Percentiles rank a stretch among this genome's conserved stretches.
phyloP scores from a whole-genome alignment of 2,329 filamentous ascomycete genomes.

The Boeremia lycopersici region DNA sequence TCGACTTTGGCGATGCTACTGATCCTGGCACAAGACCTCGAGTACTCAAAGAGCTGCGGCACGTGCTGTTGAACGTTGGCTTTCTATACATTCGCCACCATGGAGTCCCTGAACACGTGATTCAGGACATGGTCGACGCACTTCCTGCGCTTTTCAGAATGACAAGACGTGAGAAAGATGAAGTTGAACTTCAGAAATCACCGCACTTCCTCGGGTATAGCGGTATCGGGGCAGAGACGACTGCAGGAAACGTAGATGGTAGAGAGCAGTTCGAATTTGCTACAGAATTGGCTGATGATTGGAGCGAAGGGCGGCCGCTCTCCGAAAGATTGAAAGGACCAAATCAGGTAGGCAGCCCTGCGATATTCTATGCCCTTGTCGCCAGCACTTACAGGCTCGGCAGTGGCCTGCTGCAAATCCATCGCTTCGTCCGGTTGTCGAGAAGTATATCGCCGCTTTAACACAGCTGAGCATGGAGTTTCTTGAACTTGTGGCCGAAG shows the following conservation, averaged over 20 bases:
- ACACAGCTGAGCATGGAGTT: background rate
- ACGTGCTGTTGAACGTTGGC: background rate
- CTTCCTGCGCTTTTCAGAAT: slow-evolving; percentile 43
- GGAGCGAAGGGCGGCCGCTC: background rate
- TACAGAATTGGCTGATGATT: slow-evolving; percentile 38
- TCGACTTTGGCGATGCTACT: background rate
- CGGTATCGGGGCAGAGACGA: slow-evolving; percentile 60
- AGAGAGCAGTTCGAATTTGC: slow-evolving; percentile 67
- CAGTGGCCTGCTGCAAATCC: background rate
- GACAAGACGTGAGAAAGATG: slow-evolving; percentile 5
- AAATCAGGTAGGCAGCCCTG: background rate
- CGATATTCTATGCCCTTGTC: no score
- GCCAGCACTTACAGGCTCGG: background rate
- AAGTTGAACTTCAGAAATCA: slow-evolving; percentile 49
- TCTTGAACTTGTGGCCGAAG: slow-evolving; percentile 13
- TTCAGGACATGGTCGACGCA: background rate
- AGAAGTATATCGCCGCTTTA: background rate
- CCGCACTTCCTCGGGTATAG: slow-evolving; percentile 68
- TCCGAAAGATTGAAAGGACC: background rate
- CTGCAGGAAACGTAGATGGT: slow-evolving; percentile 57
- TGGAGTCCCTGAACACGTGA: background rate
- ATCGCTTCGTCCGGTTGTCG: background rate
- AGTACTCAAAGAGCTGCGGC: background rate
- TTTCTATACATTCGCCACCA: background rate
- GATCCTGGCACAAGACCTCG: background rate